Base-by-base conservation (phyloP, 768 basidiomycete genomes). In the Amylocystis lapponica region DNA sequence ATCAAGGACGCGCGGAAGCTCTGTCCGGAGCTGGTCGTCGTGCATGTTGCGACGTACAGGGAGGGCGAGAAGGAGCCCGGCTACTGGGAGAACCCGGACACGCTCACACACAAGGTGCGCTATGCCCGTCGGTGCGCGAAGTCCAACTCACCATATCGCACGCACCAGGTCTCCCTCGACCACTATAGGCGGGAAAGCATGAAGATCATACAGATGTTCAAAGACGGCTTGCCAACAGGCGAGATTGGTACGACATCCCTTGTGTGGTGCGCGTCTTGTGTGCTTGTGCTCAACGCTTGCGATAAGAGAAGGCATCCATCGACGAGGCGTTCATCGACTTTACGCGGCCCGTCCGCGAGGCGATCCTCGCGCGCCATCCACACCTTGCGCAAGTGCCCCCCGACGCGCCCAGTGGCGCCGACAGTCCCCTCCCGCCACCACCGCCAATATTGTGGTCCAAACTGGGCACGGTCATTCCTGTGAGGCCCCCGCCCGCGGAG, bases 251-350 rank as follows among this genome's bases (percentile, higher is more conserved):
- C 54, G 71, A 17, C 6, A 13, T 35, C 17, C 36, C 19, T 27
- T 42, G 22, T 39, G 5, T 19, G 19, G 3, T 21, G 20, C 20
- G 7, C 3, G 16, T 29, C 10, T 12, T 9, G 4, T 36, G 23
- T 16, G 31, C 20, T 36, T 17, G 26, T 23, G 35, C 3, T 10
- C 6, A 44, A 49, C 20, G 27, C 33, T 45, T 27, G 39, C 41
- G 23, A 36, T 10, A 60, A 93, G 95, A 99, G 65, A 96, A 94
- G 60, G 96, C 96, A 19, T 95, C 91, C 0, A 96, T 98, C 27
- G 96, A 98, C 56, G 96, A 99, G 58, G 92, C 90, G 0, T 99
- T 94, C 62, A 79, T 98, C 44, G 95, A 98, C 61, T 76, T 98
- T 43, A 88, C 92, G 3, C 72, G 72, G 8, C 83, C 85, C 26